Conservation (phyloP, 2,329 filamentous ascomycete genomes). For the Atkinsonella hypoxylon region DNA sequence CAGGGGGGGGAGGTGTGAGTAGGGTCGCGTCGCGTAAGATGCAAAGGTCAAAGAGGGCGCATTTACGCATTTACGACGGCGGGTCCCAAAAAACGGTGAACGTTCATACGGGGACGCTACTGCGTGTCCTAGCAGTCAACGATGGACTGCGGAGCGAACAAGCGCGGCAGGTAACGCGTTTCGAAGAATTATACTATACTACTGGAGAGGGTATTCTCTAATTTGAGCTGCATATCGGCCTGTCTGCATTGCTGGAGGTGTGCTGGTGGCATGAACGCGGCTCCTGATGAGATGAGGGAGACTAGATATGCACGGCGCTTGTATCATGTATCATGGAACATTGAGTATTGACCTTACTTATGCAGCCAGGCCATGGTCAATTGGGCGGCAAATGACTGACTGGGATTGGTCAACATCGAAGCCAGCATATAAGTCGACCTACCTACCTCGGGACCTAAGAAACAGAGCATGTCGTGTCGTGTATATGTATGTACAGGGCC, state of each 20-base stretch:
- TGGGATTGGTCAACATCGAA: neutral
- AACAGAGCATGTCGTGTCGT: no score
- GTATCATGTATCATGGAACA: neutral
- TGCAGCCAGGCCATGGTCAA: no score
- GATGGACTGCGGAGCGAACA: neutral
- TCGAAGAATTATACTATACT: neutral
- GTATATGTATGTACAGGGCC: no score
- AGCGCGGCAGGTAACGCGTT: neutral
- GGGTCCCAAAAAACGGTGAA: slow-evolving; percentile 5
- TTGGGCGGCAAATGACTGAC: no score
- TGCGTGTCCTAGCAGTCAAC: neutral
- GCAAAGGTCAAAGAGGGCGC: neutral
- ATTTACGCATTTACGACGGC: no score
- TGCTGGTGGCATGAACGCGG: neutral
- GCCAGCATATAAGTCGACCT: no score
- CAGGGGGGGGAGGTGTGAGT: neutral
- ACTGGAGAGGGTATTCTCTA: neutral
- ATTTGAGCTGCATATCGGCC: neutral
- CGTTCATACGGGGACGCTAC: neutral
- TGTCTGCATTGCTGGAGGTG: neutral
- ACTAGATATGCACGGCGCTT: neutral
- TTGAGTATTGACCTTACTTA: no score
- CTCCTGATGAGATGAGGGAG: neutral
- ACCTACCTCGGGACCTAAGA: no score
- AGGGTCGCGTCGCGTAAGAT: neutral